Evolutionary conservation across 805 yeast species (phyloP).

Genomic region (Metschnikowia reukaufii): DNA sequence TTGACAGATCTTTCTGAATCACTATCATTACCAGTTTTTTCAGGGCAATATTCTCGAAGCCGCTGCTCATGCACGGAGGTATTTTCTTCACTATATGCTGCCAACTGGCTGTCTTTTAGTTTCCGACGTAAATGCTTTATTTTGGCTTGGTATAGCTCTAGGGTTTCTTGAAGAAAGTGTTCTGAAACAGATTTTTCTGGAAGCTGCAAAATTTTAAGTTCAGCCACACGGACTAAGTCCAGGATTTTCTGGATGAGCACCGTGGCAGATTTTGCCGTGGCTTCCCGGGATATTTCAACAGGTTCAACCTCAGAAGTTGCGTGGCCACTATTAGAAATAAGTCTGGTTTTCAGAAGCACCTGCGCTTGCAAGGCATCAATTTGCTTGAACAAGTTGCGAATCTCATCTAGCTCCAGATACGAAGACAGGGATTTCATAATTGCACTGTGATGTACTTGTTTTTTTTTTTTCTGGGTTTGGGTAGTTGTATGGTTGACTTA

Average conservation of each 20-base stretch:
- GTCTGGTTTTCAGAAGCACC: conserved; percentile 21
- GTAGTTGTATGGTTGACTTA: neutral
- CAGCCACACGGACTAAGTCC: conserved; percentile 21
- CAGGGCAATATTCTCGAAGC: conserved; percentile 23
- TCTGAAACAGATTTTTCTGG: conserved; percentile 2
- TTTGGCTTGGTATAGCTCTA: conserved; percentile 24
- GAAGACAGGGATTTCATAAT: neutral
- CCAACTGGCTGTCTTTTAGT: conserved; percentile 32
- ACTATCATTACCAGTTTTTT: neutral
- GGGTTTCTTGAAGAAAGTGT: conserved; percentile 9
- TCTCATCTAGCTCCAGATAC: neutral
- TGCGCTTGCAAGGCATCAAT: conserved; percentile 26
- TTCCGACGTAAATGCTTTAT: conserved; percentile 23
- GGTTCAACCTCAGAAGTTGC: neutral
- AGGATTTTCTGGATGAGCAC: conserved; percentile 20
- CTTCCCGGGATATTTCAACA: conserved; percentile 20
- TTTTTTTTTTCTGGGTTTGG: neutral
- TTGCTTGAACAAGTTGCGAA: conserved; percentile 7
- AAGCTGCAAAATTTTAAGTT: conserved; percentile 11
- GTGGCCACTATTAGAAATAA: neutral
- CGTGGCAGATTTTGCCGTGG: conserved; percentile 21
- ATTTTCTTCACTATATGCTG: conserved; percentile 26
- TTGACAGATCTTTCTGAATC: neutral
- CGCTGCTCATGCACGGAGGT: conserved; percentile 33
- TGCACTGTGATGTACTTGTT: neutral